Base-by-base conservation (phyloP, 2,329 filamentous ascomycete genomes). In the Coniochaeta pulveracea region DNA sequence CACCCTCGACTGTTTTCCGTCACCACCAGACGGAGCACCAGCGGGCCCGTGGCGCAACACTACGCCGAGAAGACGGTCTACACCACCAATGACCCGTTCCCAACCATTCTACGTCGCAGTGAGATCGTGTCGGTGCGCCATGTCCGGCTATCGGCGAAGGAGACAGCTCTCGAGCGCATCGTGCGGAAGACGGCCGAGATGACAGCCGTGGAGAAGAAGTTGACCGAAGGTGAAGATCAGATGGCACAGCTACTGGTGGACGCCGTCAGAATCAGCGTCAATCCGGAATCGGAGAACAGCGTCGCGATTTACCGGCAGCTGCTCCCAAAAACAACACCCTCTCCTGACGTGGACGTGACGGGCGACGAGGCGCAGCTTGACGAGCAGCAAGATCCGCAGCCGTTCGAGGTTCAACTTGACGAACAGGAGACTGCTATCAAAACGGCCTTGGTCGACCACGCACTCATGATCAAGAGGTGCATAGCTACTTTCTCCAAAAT, bases 171-270 rank as follows among this genome's bases (percentile, higher is more conserved):
- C 39, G 89, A 96, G 53, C 78, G 89, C 11, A 89, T 91, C 19
- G 80, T 85, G 46, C 76, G 88, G 38, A 95, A 95, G 63, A 93
- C 89, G 1, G 75, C 84, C 37, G 89, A 96, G 56, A 73, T 96
- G 61, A 65, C 74, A 2, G 58, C 69, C 1, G 63, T 94, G 1
- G 85, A 93, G 52, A 84, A 80, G 52, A 76, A 77, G 32, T 66
- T 89, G 7, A 60, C 66, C 1, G 77, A 84, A 15, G 41, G 14
- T 15, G 45, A 47, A 10, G 76, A 85, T 22, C 72, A 78, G 7
- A 72, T 74, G 26, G 70, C 79, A 11, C 70, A 74, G 26, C 63
- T 76, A 28, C 64, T 95, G 21, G 70, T 85, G 1, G 84, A 91
- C 44, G 79, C 83, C 9, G 64, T 94, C 19, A 72, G 76, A 45